A percentile compares a stretch with the other conserved stretches of the same genome.
Evolutionary conservation across 2,329 filamentous ascomycete genomes (phyloP).

Genomic region (Neopestalotiopsis clavispora): DNA sequence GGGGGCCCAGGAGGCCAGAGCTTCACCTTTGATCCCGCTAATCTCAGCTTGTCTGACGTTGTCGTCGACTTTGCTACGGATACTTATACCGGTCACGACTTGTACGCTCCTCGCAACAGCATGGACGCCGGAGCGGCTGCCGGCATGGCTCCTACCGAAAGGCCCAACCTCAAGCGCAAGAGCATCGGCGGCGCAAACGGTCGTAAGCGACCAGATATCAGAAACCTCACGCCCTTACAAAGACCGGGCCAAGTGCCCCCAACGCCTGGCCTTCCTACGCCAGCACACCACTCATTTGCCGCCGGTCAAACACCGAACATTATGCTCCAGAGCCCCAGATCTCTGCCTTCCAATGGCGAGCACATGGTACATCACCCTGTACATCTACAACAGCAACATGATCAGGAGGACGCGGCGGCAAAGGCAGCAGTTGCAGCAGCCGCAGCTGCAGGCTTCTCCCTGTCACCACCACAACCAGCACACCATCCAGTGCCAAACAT

Average conservation of each 20-base stretch:
- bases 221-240: slow-evolving; percentile 40
- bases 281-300: slow-evolving; percentile 45
- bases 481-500: slow-evolving; percentile 36
- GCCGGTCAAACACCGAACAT: slow-evolving; percentile 42
- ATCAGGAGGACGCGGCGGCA: slow-evolving; percentile 36
- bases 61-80: slow-evolving; percentile 65
- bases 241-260: slow-evolving; percentile 31
- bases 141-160: slow-evolving; percentile 27
- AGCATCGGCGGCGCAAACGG: slow-evolving; percentile 42
- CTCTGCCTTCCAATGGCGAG: slow-evolving; percentile 41
- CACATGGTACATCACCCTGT: slow-evolving; percentile 27
- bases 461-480: slow-evolving; percentile 32
- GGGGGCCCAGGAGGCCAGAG: slow-evolving; percentile 62
- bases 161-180: slow-evolving; percentile 55
- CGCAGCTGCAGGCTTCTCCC: slow-evolving; percentile 42
- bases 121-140: slow-evolving; percentile 11
- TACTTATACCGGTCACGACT: slow-evolving; percentile 53
- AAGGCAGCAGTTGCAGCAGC: slow-evolving; percentile 41
- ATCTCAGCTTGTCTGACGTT: slow-evolving; percentile 73
- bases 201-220: slow-evolving; percentile 45
- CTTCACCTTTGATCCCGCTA: slow-evolving; percentile 72
- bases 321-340: slow-evolving; percentile 44
- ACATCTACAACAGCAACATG: slow-evolving; percentile 29
- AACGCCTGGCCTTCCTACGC: slow-evolving; percentile 36
- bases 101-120: slow-evolving; percentile 48